phyloP scores from a whole-genome alignment of 1,284 basidiomycete genomes.

The Rhodotorula mucilaginosa region DNA sequence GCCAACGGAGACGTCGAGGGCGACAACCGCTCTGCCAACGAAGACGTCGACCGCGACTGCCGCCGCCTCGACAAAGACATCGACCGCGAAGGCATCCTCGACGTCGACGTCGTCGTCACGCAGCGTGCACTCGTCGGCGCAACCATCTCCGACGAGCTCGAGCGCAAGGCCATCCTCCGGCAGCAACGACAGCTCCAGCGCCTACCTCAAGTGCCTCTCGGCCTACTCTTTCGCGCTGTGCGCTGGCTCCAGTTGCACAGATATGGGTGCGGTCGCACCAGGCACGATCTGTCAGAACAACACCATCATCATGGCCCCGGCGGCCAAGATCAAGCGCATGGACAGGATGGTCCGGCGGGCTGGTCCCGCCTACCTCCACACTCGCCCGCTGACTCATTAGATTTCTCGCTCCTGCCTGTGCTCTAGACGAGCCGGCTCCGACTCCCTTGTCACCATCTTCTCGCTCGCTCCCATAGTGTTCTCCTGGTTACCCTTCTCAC shows the following conservation, averaged over 20 bases:
- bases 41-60: neutral
- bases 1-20: neutral
- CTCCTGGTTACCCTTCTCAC: neutral
- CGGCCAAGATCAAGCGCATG: neutral
- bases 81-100: neutral
- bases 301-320: constrained; percentile 16
- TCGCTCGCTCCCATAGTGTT: neutral
- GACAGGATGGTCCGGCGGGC: constrained; percentile 7
- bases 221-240: constrained; percentile 32
- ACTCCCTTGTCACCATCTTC: neutral
- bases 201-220: constrained; percentile 23
- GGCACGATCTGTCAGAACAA: constrained; percentile 28
- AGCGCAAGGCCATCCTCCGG: neutral
- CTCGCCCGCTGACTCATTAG: neutral
- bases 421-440: no score
- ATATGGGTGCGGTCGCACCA: constrained; percentile 36
- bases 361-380: no score
- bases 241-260: constrained; percentile 16
- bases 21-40: neutral
- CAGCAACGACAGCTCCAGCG: neutral
- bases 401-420: neutral
- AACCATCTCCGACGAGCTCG: neutral
- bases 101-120: neutral
- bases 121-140: constrained; percentile 3
- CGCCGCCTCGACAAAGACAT: neutral